phyloP scores from a whole-genome alignment of 1,284 basidiomycete genomes.

The Clitocybe nebularis region DNA sequence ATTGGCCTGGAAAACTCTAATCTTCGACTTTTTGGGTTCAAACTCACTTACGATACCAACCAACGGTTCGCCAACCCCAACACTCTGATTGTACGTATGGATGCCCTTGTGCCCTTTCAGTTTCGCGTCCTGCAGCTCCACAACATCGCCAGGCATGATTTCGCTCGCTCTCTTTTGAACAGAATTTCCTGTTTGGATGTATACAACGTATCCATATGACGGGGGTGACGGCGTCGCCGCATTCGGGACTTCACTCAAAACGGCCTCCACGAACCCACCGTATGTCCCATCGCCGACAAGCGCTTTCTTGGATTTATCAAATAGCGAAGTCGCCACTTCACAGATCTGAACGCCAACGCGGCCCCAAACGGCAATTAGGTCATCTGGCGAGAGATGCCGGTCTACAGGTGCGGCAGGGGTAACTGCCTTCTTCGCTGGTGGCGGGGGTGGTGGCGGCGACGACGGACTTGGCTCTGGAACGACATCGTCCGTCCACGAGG shows the following conservation, averaged over 20 bases:
- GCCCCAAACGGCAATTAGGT: constrained; percentile 67
- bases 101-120: constrained; percentile 88
- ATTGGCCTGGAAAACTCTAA: constrained; percentile 78
- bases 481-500: constrained; percentile 35
- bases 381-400: constrained; percentile 46
- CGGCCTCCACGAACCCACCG: constrained; percentile 69
- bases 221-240: constrained; percentile 34
- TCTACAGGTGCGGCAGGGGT: constrained; percentile 17
- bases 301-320: constrained; percentile 70
- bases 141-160: constrained; percentile 82
- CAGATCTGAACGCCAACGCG: constrained; percentile 73
- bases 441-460: constrained; percentile 18
- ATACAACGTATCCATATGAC: constrained; percentile 72
- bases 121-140: constrained; percentile 72
- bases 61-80: constrained; percentile 61
- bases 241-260: constrained; percentile 57
- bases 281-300: constrained; percentile 83
- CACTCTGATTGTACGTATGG: constrained; percentile 63
- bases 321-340: constrained; percentile 62
- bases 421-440: constrained; percentile 10
- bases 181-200: constrained; percentile 61
- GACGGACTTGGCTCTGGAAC: constrained; percentile 15
- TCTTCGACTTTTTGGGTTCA: constrained; percentile 83
- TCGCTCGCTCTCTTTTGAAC: constrained; percentile 75
- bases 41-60: constrained; percentile 79